Evolutionary conservation across 2,329 filamentous ascomycete genomes (phyloP).

Genomic region (Seiridium unicorne): DNA sequence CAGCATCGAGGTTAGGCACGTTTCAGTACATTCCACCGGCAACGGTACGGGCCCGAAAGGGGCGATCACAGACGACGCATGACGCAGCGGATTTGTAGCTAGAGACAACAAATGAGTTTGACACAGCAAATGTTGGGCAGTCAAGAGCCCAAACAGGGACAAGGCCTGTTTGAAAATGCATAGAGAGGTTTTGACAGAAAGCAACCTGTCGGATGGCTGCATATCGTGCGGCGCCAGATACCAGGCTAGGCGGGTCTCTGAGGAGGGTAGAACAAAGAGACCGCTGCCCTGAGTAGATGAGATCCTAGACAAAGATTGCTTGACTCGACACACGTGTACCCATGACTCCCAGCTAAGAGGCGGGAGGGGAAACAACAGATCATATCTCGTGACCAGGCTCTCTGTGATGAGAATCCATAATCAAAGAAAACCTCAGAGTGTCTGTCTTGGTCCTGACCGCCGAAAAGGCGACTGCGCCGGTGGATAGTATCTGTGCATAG

Average conservation of each 20-base stretch:
- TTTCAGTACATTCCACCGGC: conserved; percentile 38
- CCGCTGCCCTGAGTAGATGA: conserved; percentile 29
- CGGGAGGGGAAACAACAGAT: conserved; percentile 15
- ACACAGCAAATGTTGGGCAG: conserved; percentile 38
- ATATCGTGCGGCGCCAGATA: conserved; percentile 42
- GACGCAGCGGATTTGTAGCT: conserved; percentile 34
- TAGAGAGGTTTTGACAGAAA: conserved; percentile 37
- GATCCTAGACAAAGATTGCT: conserved; percentile 36
- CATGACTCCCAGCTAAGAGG: conserved; percentile 23
- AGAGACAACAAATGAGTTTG: conserved; percentile 39
- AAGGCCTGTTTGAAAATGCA: conserved; percentile 36
- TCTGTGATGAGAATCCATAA: conserved; percentile 18
- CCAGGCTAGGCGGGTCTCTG: conserved; percentile 33
- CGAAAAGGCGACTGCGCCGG: conserved; percentile 24
- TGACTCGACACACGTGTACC: conserved; percentile 57
- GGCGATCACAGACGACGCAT: conserved; percentile 38
- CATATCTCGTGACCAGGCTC: conserved; percentile 16
- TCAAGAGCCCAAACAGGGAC: conserved; percentile 38
- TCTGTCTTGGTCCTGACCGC: conserved; percentile 29
- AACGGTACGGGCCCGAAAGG: conserved; percentile 32
- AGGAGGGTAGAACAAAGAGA: conserved; percentile 47
- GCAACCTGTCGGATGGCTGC: conserved; percentile 43
- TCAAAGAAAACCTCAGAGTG: conserved; percentile 18
- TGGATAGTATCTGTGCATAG: conserved; percentile 33
- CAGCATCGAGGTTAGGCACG: conserved; percentile 34